Base-by-base conservation (phyloP, 202 grass and related monocot species). In the Hordeum pubiflorum region DNA sequence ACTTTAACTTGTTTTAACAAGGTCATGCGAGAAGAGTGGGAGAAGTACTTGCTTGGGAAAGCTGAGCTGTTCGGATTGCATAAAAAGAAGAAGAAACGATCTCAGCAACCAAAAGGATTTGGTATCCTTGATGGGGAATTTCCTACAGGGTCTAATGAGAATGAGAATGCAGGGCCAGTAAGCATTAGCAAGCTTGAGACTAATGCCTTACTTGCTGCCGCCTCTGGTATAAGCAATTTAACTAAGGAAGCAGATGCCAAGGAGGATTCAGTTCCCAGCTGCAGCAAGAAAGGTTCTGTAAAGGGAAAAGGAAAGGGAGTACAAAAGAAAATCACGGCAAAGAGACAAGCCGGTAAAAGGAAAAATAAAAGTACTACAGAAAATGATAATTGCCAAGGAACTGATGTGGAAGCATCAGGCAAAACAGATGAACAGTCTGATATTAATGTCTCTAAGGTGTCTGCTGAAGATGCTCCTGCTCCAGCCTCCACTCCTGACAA, bases 21-120 rank as follows among this genome's bases (percentile, higher is more conserved):
- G 95, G 92, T 94, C 55, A 89, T 94, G 95, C 81, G 24, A 81
- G 86, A 89, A 34, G 95, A 94, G 80, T 97, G 95, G 95, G 90
- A 91, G 76, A 97, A 94, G 63, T 97, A 97, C 78, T 89, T 97
- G 84, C 88, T 93, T 78, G 95, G 86, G 4, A 97, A 94, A 79
- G 89, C 81, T 67, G 92, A 97, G 80, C 82, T 97, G 43, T 86
- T 88, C 26, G 84, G 82, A 81, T 86, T 94, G 56, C 81, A 43
- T 54, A 97, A 92, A 82, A 85, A 83, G 56, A 89, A 87, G 62
- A 91, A 84, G 86, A 94, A 84, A 78, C 92, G 56, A 86, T 76
- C 76, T 82, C 85, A 84, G 82, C 91, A 97, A 78, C 89, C 88
- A 81, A 97, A 92, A 88, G 95, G 95, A 50, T 91, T 94, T 88